These are phyloP conservation scores for Ogataea corticis DNA, from an alignment of 805 yeast genomes.

Conservation along the genomic window DNA sequence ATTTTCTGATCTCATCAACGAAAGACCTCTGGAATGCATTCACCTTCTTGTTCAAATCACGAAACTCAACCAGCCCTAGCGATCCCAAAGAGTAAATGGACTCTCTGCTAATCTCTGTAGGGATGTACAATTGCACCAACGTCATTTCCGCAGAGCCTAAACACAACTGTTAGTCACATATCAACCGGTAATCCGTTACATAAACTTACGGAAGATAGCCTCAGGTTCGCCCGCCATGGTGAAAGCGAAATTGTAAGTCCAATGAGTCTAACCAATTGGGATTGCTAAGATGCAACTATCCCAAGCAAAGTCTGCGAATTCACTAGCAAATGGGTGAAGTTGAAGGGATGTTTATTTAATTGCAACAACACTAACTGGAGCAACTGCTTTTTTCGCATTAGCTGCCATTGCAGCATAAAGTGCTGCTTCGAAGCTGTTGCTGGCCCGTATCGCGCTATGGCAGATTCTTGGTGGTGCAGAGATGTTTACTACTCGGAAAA, in stretches of 20 bases:
- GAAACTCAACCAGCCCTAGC: constrained; percentile 80
- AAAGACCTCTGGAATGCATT: constrained; percentile 88
- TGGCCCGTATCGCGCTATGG: constrained; percentile 3
- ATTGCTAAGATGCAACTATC: not conserved
- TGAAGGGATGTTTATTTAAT: too few species aligned
- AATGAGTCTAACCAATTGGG: not conserved
- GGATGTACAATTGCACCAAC: constrained; percentile 85
- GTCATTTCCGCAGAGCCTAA: constrained; percentile 95
- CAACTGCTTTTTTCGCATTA: constrained; percentile 1
- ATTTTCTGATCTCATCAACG: constrained; percentile 79
- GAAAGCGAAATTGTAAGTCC: not conserved
- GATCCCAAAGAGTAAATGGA: constrained; percentile 85
- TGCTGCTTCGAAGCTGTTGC: constrained; percentile 3
- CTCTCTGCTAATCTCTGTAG: constrained; percentile 87
- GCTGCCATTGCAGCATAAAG: constrained; percentile 5
- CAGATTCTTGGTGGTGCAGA: constrained; percentile 1
- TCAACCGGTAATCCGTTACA: not conserved
- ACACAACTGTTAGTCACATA: not conserved
- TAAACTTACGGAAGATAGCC: constrained; percentile 34
- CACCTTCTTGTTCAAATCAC: constrained; percentile 84
- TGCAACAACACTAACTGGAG: not conserved
- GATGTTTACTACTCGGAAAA: not conserved
- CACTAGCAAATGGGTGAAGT: too few species aligned
- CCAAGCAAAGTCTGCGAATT: not conserved
- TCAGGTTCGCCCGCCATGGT: constrained; percentile 22